Evolutionary conservation across 768 basidiomycete genomes (phyloP).

Genomic region (Pulveroboletus sp.): DNA sequence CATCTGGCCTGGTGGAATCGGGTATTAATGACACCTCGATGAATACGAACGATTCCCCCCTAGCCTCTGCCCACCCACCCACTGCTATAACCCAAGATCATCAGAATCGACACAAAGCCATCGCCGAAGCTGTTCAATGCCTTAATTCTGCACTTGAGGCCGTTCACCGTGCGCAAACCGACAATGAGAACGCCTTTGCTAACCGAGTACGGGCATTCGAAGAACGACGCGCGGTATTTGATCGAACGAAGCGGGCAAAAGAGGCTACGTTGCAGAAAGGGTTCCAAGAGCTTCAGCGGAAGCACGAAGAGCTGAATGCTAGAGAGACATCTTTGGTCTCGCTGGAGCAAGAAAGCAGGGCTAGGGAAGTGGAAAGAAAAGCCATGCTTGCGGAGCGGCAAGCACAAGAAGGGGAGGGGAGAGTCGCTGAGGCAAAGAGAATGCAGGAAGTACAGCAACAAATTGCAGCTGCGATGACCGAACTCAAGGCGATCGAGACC

Average conservation of each 20-base stretch:
- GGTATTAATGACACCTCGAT: not conserved
- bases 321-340: slow-evolving; percentile 18
- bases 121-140: slow-evolving; percentile 13
- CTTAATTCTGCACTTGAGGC: slow-evolving; percentile 5
- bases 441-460: slow-evolving; percentile 15
- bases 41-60: not conserved
- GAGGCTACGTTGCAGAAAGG: slow-evolving; percentile 18
- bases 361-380: slow-evolving; percentile 23
- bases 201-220: slow-evolving; percentile 11
- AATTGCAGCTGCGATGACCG: slow-evolving; percentile 16
- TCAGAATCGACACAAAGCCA: slow-evolving; percentile 2
- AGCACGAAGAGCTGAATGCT: slow-evolving; percentile 15
- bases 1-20: not conserved
- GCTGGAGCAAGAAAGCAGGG: slow-evolving; percentile 22
- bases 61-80: not conserved
- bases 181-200: slow-evolving; percentile 14
- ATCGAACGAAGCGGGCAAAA: slow-evolving; percentile 14
- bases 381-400: slow-evolving; percentile 17
- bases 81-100: slow-evolving; percentile 6
- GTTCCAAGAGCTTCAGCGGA: slow-evolving; percentile 15
- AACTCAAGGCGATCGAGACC: slow-evolving; percentile 11
- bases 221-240: slow-evolving; percentile 19
- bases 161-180: slow-evolving; percentile 11
- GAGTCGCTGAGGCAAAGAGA: slow-evolving; percentile 14
- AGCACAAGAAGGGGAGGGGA: slow-evolving; percentile 24